Conservation (phyloP, 495 filamentous ascomycete species). For the Hypoxylon lenormandii region DNA sequence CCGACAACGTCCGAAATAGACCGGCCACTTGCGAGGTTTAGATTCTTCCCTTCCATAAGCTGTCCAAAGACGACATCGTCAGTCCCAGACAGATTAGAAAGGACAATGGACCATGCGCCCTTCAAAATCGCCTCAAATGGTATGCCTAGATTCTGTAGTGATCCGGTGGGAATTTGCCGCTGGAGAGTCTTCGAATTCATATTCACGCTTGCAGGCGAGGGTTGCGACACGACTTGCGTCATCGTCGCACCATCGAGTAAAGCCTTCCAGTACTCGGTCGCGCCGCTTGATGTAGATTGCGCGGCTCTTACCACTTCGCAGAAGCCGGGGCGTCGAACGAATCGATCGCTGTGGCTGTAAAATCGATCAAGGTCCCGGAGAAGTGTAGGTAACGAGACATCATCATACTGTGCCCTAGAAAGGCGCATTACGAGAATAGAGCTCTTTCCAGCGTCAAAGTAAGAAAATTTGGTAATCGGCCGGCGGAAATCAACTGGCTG, state of each 20-base stretch:
- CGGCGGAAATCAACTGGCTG: slow-evolving; percentile 53
- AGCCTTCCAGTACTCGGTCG: slow-evolving; percentile 58
- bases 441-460: slow-evolving; percentile 61
- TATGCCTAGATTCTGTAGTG: slow-evolving; percentile 47
- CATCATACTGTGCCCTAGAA: slow-evolving; percentile 62
- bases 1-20: slow-evolving; percentile 58
- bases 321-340: slow-evolving; percentile 54
- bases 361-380: slow-evolving; percentile 59
- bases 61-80: slow-evolving; percentile 64
- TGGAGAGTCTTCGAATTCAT: slow-evolving; percentile 53
- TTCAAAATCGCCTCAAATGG: slow-evolving; percentile 60
- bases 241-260: slow-evolving; percentile 58
- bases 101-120: slow-evolving; percentile 60
- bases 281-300: slow-evolving; percentile 50
- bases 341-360: slow-evolving; percentile 53
- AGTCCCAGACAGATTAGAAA: slow-evolving; percentile 53
- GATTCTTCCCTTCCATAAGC: slow-evolving; percentile 52
- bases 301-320: slow-evolving; percentile 59
- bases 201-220: slow-evolving; percentile 53
- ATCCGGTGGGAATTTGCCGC: slow-evolving; percentile 53
- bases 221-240: slow-evolving; percentile 58
- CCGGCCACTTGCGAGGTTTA: slow-evolving; percentile 52
- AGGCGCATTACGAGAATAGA: slow-evolving; percentile 59
- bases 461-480: slow-evolving; percentile 62
- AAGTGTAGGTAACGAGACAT: slow-evolving; percentile 56